Evolutionary conservation across 345 rosid species (phyloP), one percentile per base, ranked within the genome.

Genomic region (Camelina laxa): DNA sequence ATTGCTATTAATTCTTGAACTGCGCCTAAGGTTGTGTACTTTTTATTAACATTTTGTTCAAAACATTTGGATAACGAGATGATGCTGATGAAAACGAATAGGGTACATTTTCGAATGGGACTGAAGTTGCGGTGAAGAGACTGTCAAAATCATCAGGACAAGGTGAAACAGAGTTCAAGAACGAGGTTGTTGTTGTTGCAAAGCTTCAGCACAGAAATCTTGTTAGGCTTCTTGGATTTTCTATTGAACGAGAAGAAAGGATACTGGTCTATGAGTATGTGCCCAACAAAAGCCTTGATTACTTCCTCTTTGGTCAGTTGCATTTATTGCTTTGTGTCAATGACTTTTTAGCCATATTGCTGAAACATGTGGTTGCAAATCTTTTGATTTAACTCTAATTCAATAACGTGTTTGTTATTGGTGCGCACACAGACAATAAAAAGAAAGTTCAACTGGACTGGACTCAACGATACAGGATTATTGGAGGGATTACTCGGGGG

Each of bases 401-500:
- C 8, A 41, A 33, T 5, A 33, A 33, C 2, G 6, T 61, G 58
- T 24, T 33, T 33, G 36, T 33, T 33, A 1, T 33, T 33, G 20
- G 41, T 58, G 14, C 24, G 0, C 13, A 2, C 21, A 17, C 68
- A 89, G 94, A 86, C 39, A 13, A 68, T 0, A 62, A 30, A 10
- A 81, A 67, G 36, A 70, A 74, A 22, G 19, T 62, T 19, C 50
- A 47, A 10, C 41, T 89, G 71, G 74, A 82, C 39, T 91, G 97
- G 95, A 41, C 58, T 5, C 72, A 10, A 45, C 73, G 90, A 5
- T 72, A 65, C 50, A 79, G 70, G 2, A 86, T 86, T 2, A 82
- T 85, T 11, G 44, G 33, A 14, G 88, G 88, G 44, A 74, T 82
- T 58, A 80, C 88, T 16, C 61, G 85, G 2, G 88, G 88, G 9